Evolutionary conservation across 345 rosid species (phyloP).

Genomic region (Eucalyptus microcorys): DNA sequence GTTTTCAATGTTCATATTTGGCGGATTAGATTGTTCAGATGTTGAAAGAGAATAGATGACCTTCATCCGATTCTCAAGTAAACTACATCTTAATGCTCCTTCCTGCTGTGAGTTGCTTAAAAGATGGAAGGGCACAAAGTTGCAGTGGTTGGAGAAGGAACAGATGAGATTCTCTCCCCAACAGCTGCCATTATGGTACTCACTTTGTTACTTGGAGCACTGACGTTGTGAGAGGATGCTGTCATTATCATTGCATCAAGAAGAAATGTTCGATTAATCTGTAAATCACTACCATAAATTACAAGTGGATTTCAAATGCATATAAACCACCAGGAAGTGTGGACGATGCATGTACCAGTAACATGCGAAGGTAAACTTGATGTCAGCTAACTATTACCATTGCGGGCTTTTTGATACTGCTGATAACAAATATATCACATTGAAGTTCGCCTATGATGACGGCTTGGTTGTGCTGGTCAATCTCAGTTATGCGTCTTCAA

Average conservation of each 20-base stretch:
- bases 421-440: background rate
- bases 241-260: background rate
- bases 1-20: background rate
- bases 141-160: background rate
- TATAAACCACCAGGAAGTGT: background rate
- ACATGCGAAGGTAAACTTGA: background rate
- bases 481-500: background rate
- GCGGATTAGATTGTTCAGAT: background rate
- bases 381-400: background rate
- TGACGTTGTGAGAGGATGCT: background rate
- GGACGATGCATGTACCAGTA: background rate
- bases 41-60: background rate
- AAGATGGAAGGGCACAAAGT: background rate
- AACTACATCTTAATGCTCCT: background rate
- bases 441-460: background rate
- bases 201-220: background rate
- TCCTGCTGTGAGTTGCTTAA: background rate
- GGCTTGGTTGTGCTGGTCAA: background rate
- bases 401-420: background rate
- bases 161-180: background rate
- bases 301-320: background rate
- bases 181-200: background rate
- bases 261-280: background rate
- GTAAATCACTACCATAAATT: background rate
- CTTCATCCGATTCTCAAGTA: background rate